Percentiles rank a stretch among this genome's conserved stretches.
Conservation (phyloP, 2,329 filamentous ascomycete species). For the Fusarium luffae region DNA sequence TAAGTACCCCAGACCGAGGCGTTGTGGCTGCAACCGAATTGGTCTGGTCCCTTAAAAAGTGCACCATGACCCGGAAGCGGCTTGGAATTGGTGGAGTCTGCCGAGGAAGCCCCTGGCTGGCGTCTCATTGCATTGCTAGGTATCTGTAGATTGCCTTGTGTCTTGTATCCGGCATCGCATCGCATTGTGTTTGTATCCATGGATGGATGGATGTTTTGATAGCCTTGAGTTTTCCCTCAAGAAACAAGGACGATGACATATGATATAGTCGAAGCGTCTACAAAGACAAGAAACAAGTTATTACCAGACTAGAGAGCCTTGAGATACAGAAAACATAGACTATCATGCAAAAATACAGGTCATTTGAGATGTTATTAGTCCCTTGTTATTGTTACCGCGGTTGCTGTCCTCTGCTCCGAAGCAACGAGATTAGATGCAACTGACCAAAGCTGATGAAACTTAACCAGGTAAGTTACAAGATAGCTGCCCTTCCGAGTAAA, state of each 20-base stretch:
- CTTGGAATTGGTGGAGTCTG: conserved; percentile 35
- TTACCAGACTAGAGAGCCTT: background rate
- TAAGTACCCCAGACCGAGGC: conserved; percentile 39
- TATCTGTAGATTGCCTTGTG: background rate
- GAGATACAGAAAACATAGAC: background rate
- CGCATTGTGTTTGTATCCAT: background rate
- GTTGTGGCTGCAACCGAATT: conserved; percentile 31
- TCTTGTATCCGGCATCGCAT: conserved; percentile 1
- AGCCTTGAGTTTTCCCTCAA: background rate
- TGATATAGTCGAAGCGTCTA: background rate
- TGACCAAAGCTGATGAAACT: background rate
- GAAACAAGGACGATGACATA: background rate
- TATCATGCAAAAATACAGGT: background rate
- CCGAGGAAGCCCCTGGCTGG: conserved; percentile 19
- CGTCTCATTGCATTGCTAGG: conserved; percentile 11
- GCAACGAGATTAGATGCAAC: conserved; percentile 7
- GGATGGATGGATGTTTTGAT: background rate
- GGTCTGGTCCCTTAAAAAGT: conserved; percentile 26
- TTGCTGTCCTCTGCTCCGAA: conserved; percentile 18
- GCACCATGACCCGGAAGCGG: conserved; percentile 30
- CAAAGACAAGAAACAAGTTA: background rate
- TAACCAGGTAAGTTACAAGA: background rate
- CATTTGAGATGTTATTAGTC: background rate
- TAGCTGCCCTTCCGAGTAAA: conserved; percentile 10
- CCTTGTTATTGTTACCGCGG: conserved; percentile 21